Percentiles rank a stretch among this genome's conserved stretches.
Conservation (phyloP, 495 filamentous ascomycete species). For the Articulospora tetracladia region DNA sequence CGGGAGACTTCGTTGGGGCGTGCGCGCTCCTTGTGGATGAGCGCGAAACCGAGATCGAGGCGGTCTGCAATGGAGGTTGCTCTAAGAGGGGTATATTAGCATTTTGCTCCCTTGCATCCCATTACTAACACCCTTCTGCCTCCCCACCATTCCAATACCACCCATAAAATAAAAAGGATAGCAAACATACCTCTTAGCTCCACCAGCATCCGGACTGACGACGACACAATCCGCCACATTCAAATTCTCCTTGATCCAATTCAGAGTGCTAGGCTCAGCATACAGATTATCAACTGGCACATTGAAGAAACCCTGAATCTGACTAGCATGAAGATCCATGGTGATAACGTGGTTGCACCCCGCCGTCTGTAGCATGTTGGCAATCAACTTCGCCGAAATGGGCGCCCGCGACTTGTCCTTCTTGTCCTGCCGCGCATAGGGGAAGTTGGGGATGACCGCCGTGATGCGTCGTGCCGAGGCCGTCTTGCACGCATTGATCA, state of each 20-base stretch:
- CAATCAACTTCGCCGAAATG: conserved; percentile 88
- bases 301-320: conserved; percentile 95
- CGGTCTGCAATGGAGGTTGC: conserved; percentile 96
- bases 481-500: conserved; percentile 98
- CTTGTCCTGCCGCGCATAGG: conserved; percentile 98
- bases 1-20: conserved; percentile 92
- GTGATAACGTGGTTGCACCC: conserved; percentile 85
- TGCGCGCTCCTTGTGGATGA: conserved; percentile 97
- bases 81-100: conserved; percentile 32
- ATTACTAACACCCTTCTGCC: neutral
- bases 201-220: conserved; percentile 93
- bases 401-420: conserved; percentile 95
- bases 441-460: conserved; percentile 92
- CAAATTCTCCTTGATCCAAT: conserved; percentile 87
- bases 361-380: conserved; percentile 96
- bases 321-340: conserved; percentile 78
- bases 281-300: conserved; percentile 97
- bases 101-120: neutral
- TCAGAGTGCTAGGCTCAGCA: conserved; percentile 87
- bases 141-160: neutral
- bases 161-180: neutral
- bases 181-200: conserved; percentile 79
- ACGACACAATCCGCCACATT: conserved; percentile 83
- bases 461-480: conserved; percentile 93
- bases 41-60: conserved; percentile 90